Evolutionary conservation across 2,329 filamentous ascomycete genomes (phyloP), one percentile per base, ranked within the genome.

Genomic region (Paraphoma sp.): DNA sequence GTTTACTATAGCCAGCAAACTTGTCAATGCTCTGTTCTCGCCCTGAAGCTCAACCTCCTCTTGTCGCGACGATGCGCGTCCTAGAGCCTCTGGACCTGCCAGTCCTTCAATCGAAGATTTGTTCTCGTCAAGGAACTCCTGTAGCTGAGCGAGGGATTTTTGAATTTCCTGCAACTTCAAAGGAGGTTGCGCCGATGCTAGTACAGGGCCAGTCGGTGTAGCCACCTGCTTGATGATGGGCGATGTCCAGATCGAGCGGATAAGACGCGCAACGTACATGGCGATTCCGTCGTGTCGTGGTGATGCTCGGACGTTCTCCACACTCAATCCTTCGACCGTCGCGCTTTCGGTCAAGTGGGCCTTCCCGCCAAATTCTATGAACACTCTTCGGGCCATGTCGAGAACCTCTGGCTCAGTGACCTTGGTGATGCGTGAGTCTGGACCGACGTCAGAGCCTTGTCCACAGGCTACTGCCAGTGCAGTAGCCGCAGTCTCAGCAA

Each of bases 391-490:
- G 4, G 94, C 95, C 58, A 89, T 87, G 65, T 97, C 93, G 45
- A 96, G 83, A 1, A 96, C 92, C 36, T 92, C 87, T 11, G 93
- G 91, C 69, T 98, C 95, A 33, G 89, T 90, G 23, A 90, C 83
- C 61, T 83, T 84, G 0, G 91, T 88, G 9, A 89, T 79, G 43
- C 93, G 87, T 43, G 87, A 86, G 54, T 92, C 90, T 1, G 82
- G 74, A 0, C 89, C 90, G 17, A 91, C 86, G 69, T 97, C 94
- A 28, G 90, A 89, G 9, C 93, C 94, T 73, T 98, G 93, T 4
- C 94, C 93, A 75, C 95, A 99, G 38, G 95, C 93, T 30, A 99
- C 95, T 10, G 95, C 95, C 49, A 99, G 81, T 28, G 95, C 93
- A 41, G 94, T 93, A 0, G 95, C 92, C 51, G 96, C 89, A 0